A percentile compares a stretch with the other conserved stretches of the same genome.
These are phyloP conservation scores for Polyporus tsugae DNA, from an alignment of 1,284 basidiomycete genomes.

Conservation along the genomic window DNA sequence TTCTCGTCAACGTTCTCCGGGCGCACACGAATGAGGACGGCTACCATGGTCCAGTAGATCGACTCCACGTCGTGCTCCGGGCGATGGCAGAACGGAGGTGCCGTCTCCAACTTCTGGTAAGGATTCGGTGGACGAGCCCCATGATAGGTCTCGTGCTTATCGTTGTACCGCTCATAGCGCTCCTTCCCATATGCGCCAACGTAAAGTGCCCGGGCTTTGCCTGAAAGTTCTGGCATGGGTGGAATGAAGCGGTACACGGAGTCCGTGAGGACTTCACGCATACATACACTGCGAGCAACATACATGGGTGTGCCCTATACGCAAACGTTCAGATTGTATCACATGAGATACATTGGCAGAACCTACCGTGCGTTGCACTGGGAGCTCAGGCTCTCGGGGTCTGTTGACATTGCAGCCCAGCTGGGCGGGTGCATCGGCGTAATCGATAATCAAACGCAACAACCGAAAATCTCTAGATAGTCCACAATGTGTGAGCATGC, in stretches of 20 bases:
- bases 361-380: slow-evolving; percentile 1
- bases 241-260: too few species aligned
- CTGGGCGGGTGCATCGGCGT: neutral
- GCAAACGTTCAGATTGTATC: neutral
- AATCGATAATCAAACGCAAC: neutral
- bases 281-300: neutral
- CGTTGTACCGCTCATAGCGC: neutral
- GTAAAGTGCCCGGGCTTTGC: neutral
- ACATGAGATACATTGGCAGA: neutral
- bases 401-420: too few species aligned
- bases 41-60: neutral
- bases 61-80: slow-evolving; percentile 7
- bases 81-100: neutral
- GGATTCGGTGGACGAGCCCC: neutral
- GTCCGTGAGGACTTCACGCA: neutral
- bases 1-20: neutral
- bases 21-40: neutral
- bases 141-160: neutral
- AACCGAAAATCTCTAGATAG: neutral
- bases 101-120: neutral
- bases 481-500: neutral
- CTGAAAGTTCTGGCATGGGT: neutral
- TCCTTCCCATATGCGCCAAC: neutral
- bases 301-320: slow-evolving; percentile 2
- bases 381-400: neutral